These are phyloP conservation scores for Trichaptum fuscoviolaceum DNA, from an alignment of 768 basidiomycete genomes.

Conservation along the genomic window DNA sequence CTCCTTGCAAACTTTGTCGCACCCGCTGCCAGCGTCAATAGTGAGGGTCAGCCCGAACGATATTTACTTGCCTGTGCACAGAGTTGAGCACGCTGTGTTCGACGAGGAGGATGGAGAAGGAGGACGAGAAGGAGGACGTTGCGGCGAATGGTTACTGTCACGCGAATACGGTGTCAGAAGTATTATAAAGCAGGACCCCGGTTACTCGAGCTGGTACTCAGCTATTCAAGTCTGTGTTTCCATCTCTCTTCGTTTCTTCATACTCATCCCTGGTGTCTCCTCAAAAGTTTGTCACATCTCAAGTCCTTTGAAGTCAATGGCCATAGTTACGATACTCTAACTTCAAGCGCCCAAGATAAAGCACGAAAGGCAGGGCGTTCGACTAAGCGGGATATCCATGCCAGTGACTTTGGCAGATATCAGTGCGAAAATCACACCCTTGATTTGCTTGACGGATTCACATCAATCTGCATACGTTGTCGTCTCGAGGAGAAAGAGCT, in stretches of 20 bases:
- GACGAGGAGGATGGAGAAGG: neutral
- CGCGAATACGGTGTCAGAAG: neutral
- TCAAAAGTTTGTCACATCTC: too few species aligned
- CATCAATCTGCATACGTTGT: neutral
- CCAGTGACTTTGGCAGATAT: too few species aligned
- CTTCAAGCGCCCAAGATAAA: too few species aligned
- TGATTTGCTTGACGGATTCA: neutral
- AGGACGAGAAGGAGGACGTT: neutral
- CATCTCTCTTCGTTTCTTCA: neutral
- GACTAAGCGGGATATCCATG: neutral
- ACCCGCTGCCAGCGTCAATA: neutral
- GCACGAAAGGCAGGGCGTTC: too few species aligned
- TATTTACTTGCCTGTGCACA: neutral
- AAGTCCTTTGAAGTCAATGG: too few species aligned
- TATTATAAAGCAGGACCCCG: neutral
- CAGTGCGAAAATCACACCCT: neutral
- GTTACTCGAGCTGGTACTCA: too few species aligned
- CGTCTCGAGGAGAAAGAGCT: neutral
- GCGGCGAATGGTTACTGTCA: conserved; percentile 1
- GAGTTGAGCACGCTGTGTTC: neutral
- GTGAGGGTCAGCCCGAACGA: neutral
- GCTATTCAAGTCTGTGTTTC: neutral
- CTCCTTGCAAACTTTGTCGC: neutral
- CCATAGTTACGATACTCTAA: too few species aligned
- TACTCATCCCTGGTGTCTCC: too few species aligned